phyloP scores from a whole-genome alignment of 192 early-diverging fungal genomes.

The Backusella westeae region DNA sequence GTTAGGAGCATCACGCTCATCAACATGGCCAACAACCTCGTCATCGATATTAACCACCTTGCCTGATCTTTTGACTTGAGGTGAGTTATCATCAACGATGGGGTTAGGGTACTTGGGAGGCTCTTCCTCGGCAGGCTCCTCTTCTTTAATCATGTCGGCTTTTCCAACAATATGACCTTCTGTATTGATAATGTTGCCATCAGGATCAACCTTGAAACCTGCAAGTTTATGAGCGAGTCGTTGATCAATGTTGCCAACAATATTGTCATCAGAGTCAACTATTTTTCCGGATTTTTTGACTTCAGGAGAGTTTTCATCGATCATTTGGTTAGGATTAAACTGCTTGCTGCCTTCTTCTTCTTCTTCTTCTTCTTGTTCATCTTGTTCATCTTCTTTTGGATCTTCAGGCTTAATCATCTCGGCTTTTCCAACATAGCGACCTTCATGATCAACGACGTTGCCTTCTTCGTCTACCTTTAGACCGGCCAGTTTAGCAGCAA shows the following conservation, averaged over 20 bases:
- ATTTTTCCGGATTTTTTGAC: slow-evolving; percentile 21
- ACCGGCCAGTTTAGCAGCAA: slow-evolving; percentile 10
- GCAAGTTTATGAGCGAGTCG: slow-evolving; percentile 10
- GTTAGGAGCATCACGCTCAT: background rate
- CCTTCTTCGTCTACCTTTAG: slow-evolving; percentile 11
- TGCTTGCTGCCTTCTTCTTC: background rate
- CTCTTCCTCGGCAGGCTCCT: background rate
- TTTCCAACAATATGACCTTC: slow-evolving; percentile 15
- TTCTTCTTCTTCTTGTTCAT: background rate
- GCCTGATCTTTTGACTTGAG: slow-evolving; percentile 11
- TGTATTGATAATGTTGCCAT: slow-evolving; percentile 18
- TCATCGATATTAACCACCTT: background rate
- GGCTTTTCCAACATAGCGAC: slow-evolving; percentile 1
- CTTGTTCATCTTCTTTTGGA: background rate
- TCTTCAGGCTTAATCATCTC: background rate
- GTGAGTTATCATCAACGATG: slow-evolving; percentile 3
- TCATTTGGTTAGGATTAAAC: background rate
- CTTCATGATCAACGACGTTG: background rate
- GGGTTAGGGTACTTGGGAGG: background rate
- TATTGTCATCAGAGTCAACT: background rate
- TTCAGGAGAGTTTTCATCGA: slow-evolving; percentile 4
- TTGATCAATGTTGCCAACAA: slow-evolving; percentile 9
- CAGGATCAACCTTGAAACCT: slow-evolving; percentile 13
- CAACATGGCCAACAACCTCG: slow-evolving; percentile 5
- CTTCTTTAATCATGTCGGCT: slow-evolving; percentile 8